A percentile compares a stretch with the other conserved stretches of the same genome.
Conservation (phyloP, 768 basidiomycete species). For the Termitomyces sp. region DNA sequence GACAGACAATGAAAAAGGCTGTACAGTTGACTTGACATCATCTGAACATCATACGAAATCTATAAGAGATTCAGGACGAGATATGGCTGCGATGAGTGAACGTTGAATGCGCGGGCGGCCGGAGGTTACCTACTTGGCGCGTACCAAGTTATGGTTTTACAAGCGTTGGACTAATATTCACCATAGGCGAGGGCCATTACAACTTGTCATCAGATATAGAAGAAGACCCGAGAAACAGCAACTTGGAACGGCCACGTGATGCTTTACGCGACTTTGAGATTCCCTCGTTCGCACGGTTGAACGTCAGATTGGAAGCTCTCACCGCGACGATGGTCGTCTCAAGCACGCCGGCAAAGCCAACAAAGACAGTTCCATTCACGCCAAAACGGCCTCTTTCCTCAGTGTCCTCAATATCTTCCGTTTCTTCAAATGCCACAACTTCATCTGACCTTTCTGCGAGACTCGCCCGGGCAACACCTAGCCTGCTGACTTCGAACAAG, state of each 20-base stretch:
- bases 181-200: too few relatives aligned
- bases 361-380: constrained; percentile 43
- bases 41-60: too few relatives aligned
- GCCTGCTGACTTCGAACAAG: constrained; percentile 38
- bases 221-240: too few relatives aligned
- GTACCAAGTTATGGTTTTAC: too few relatives aligned
- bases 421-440: constrained; percentile 22
- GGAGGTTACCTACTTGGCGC: too few relatives aligned
- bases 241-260: constrained; percentile 8
- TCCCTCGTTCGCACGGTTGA: constrained; percentile 12
- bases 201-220: too few relatives aligned
- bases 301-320: neutral
- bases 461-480: constrained; percentile 23
- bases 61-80: too few relatives aligned
- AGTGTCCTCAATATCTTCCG: constrained; percentile 14
- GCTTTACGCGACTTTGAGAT: constrained; percentile 1
- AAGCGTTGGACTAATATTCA: too few relatives aligned
- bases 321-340: constrained; percentile 16
- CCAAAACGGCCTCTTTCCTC: constrained; percentile 46
- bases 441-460: constrained; percentile 21
- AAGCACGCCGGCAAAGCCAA: constrained; percentile 28
- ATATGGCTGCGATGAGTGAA: too few relatives aligned
- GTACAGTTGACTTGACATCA: too few relatives aligned
- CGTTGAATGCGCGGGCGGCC: too few relatives aligned
- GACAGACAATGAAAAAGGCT: too few relatives aligned